Percentiles rank a stretch among this genome's conserved stretches.
These are phyloP conservation scores for Chrysosporium queenslandicum DNA, from an alignment of 2,329 filamentous ascomycete genomes.

Conservation along the genomic window DNA sequence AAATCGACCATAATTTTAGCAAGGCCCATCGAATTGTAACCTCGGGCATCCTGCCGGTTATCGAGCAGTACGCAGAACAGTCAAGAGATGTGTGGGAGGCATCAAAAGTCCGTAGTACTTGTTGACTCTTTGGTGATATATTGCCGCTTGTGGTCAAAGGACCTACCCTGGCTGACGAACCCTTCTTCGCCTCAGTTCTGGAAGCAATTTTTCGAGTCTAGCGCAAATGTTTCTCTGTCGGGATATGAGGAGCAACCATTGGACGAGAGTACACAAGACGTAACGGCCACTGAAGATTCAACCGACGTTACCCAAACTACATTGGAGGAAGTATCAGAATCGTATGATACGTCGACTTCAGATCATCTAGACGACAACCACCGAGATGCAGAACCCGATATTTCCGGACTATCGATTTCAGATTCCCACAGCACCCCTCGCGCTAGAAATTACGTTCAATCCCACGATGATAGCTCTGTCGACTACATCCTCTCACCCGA, in stretches of 20 bases:
- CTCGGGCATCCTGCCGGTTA: slow-evolving; percentile 78
- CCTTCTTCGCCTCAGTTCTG: slow-evolving; percentile 62
- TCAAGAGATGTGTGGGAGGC: slow-evolving; percentile 93
- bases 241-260: slow-evolving; percentile 74
- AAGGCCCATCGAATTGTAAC: slow-evolving; percentile 94
- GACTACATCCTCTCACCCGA: slow-evolving; percentile 70
- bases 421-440: slow-evolving; percentile 41
- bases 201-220: slow-evolving; percentile 99
- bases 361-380: slow-evolving; percentile 17
- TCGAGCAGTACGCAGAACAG: slow-evolving; percentile 91
- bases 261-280: slow-evolving; percentile 46
- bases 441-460: slow-evolving; percentile 19
- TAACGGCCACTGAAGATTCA: slow-evolving; percentile 48
- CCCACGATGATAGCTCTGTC: slow-evolving; percentile 21
- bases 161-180: background rate
- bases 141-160: background rate
- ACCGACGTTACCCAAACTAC: slow-evolving; percentile 42
- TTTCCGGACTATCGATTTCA: slow-evolving; percentile 36
- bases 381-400: slow-evolving; percentile 38
- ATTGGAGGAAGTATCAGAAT: slow-evolving; percentile 30
- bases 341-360: slow-evolving; percentile 35
- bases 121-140: background rate
- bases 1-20: slow-evolving; percentile 98
- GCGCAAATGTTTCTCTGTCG: slow-evolving; percentile 90
- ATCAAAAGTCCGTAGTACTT: slow-evolving; percentile 61